Evolutionary conservation across 345 rosid species (phyloP).

Genomic region (Cochlearia excelsa): DNA sequence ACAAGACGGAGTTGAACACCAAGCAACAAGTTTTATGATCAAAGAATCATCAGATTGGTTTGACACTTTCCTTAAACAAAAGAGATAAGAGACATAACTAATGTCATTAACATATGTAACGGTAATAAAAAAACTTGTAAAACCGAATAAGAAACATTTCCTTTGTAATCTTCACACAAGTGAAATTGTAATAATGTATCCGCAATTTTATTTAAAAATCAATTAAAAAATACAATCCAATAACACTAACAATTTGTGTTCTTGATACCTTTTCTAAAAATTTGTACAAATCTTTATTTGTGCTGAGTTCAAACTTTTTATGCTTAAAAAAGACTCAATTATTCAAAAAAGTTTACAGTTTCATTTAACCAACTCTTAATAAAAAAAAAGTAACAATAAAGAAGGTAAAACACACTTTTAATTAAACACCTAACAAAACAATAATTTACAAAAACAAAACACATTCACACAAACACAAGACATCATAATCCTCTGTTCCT

Average conservation of each 20-base stretch:
- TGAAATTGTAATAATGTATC: not conserved
- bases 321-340: conserved; percentile 62
- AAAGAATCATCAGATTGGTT: conserved; percentile 76
- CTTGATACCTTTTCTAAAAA: too few species aligned
- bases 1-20: conserved; percentile 68
- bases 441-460: conserved; percentile 16
- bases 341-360: not conserved
- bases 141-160: conserved; percentile 2
- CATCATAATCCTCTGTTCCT: conserved; percentile 55
- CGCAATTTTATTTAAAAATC: too few species aligned
- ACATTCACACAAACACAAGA: conserved; percentile 2
- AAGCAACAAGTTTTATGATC: conserved; percentile 65
- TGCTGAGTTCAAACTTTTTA: not conserved
- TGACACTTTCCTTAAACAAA: conserved; percentile 52
- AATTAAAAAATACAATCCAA: too few species aligned
- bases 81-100: not conserved
- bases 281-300: not conserved
- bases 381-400: too few species aligned
- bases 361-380: too few species aligned
- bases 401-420: too few species aligned
- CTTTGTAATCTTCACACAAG: conserved; percentile 18
- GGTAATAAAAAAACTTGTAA: conserved; percentile 1
- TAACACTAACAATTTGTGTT: too few species aligned
- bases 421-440: conserved; percentile 9
- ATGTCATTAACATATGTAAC: not conserved